A percentile compares a stretch with the other conserved stretches of the same genome.
phyloP scores from a whole-genome alignment of 306 rosid species.

The Ammopiptanthus mongolicus region DNA sequence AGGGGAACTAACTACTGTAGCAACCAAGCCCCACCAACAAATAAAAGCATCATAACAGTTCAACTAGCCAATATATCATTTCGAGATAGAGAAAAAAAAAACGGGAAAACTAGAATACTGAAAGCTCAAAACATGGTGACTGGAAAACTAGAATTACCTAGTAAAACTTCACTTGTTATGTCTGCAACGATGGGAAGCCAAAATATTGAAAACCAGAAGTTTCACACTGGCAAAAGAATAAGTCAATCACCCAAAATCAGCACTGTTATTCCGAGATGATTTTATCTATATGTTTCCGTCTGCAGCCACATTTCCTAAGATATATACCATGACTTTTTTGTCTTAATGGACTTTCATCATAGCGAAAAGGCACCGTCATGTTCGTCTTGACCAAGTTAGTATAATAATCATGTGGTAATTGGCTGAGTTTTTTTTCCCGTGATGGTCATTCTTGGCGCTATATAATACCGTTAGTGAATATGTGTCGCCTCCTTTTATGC shows the following conservation, averaged over 20 bases:
- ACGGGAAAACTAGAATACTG: background rate
- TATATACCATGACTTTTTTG: no score
- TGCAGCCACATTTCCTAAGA: no score
- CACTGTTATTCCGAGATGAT: no score
- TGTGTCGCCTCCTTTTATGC: no score
- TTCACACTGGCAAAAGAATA: background rate
- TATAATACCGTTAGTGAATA: no score
- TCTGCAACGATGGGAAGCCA: background rate
- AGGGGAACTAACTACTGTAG: background rate
- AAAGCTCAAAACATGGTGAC: background rate
- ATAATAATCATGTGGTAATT: no score
- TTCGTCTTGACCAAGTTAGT: no score
- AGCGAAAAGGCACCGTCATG: no score
- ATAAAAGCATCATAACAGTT: background rate
- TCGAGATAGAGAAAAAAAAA: background rate
- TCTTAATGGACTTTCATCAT: no score
- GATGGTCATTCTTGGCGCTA: no score
- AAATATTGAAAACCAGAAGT: background rate
- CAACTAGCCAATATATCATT: background rate
- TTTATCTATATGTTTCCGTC: no score
- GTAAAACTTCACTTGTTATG: background rate
- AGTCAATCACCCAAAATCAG: background rate
- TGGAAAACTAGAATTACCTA: background rate
- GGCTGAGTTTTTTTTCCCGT: no score
- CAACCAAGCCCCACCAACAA: background rate